Evolutionary conservation across 495 filamentous ascomycete genomes (phyloP), one percentile per base, ranked within the genome.

Genomic region (Lepraria neglecta): DNA sequence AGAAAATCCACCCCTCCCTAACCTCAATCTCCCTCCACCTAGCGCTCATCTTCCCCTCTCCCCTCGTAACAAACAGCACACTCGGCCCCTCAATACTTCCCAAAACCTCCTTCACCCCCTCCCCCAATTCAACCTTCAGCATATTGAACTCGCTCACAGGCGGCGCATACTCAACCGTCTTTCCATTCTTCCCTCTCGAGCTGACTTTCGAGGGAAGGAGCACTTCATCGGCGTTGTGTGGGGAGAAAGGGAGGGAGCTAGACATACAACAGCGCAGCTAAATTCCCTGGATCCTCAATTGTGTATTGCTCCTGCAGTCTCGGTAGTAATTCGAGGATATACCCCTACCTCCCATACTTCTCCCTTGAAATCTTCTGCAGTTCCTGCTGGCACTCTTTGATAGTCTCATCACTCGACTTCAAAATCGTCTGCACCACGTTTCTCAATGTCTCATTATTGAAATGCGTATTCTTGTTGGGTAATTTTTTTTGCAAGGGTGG

Each of bases 101-200:
- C 33, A 89, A 76, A 44, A 72, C 74, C 65, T 90, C 88, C 33
- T 67, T 78, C 67, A 87, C 84, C 0, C 80, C 81, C 0, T 63
- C 74, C 3, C 73, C 74, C 17, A 91, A 72, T 46, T 77, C 77
- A 11, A 81, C 84, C 43, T 77, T 80, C 44, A 91, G 70, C 65
- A 91, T 78, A 58, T 85, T 80, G 66, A 91, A 91, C 70, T 92
- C 88, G 58, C 80, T 81, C 70, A 89, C 81, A 0, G 87, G 87
- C 10, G 88, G 87, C 60, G 74, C 78, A 64, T 86, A 89, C 10
- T 81, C 76, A 42, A 77, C 76, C 35, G 84, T 86, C 73, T 78
- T 82, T 0, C 82, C 83, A 40, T 77, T 71, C 65, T 73, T 70
- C n/a, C 84, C 79, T 66, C 79, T 81, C 3, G 76, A 74, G 42